A percentile compares a stretch with the other conserved stretches of the same genome.
Conservation (phyloP, 23 red algal genomes). For the Gracilariopsis chorda region DNA sequence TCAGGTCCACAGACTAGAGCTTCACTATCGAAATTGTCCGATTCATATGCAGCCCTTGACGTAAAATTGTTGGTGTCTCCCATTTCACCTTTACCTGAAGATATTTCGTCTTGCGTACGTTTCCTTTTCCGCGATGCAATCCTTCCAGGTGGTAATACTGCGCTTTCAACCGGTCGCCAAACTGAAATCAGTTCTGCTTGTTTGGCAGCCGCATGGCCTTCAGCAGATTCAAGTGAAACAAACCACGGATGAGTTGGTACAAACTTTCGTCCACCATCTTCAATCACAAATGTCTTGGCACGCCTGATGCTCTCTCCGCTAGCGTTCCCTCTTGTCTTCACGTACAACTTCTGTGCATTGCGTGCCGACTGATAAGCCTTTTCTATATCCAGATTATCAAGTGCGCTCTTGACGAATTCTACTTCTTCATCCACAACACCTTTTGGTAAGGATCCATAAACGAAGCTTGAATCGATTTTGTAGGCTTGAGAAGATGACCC, state of each 20-base stretch:
- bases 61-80: not conserved
- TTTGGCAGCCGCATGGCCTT: constrained; percentile 13
- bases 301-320: constrained; percentile 65
- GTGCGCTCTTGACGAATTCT: constrained; percentile 10
- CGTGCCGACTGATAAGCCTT: constrained; percentile 33
- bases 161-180: constrained; percentile 45
- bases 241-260: constrained; percentile 76
- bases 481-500: constrained; percentile 9
- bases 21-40: not conserved
- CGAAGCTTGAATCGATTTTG: constrained; percentile 46
- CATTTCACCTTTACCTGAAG: not conserved
- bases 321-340: constrained; percentile 71
- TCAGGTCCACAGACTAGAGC: too few species aligned
- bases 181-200: constrained; percentile 43
- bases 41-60: not conserved
- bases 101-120: not conserved
- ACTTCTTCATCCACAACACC: constrained; percentile 59
- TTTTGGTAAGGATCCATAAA: constrained; percentile 62
- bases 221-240: constrained; percentile 21
- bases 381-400: constrained; percentile 46
- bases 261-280: constrained; percentile 7
- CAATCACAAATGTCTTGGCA: constrained; percentile 45
- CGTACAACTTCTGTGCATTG: constrained; percentile 80
- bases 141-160: constrained; percentile 5
- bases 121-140: not conserved